phyloP scores from a whole-genome alignment of 441 rosid genomes.

The Corymbia calophylla region DNA sequence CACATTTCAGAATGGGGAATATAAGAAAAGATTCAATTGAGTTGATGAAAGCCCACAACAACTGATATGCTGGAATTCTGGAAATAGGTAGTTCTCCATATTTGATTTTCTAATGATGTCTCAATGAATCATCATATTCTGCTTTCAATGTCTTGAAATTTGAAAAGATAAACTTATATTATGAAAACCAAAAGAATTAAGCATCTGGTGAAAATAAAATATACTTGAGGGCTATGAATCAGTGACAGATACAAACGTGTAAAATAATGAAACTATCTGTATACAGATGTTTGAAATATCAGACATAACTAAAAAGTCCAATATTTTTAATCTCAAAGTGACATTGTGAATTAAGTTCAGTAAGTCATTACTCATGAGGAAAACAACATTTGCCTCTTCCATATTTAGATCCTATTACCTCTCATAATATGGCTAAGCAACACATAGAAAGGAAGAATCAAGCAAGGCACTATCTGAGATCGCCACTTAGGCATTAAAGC shows the following conservation, averaged over 20 bases:
- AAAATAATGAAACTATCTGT: neutral
- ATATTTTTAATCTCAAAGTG: neutral
- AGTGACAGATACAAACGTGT: neutral
- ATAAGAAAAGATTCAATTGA: neutral
- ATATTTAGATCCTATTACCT: neutral
- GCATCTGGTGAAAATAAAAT: neutral
- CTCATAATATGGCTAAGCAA: neutral
- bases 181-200: neutral
- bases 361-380: neutral
- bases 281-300: neutral
- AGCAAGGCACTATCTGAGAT: neutral
- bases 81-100: neutral
- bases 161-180: neutral
- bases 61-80: neutral
- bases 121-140: neutral
- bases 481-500: neutral
- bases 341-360: neutral
- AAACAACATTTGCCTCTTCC: neutral
- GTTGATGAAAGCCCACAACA: neutral
- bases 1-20: neutral
- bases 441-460: neutral
- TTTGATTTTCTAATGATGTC: neutral
- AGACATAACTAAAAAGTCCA: neutral
- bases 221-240: neutral
- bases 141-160: neutral